Evolutionary conservation across 208 protist genomes (phyloP).

Genomic region (Leishmania tropica): DNA sequence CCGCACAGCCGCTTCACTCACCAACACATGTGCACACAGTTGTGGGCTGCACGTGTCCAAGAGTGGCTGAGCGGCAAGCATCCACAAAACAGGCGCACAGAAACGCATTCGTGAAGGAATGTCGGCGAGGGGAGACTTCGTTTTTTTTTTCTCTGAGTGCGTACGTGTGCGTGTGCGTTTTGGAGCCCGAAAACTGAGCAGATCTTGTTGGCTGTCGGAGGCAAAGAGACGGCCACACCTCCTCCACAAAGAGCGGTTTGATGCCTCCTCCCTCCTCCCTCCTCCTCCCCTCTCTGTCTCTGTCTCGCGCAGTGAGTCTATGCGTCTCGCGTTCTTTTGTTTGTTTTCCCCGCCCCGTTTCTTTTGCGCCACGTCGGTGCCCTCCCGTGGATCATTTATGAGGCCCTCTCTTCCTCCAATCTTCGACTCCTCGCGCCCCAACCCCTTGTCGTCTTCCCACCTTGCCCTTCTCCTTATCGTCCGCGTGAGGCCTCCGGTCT

Average conservation of each 20-base stretch:
- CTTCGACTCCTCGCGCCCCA: too few species aligned
- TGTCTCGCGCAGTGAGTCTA: background rate
- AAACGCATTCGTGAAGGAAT: background rate
- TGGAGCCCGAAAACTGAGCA: too few species aligned
- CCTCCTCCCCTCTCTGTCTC: conserved; percentile 32
- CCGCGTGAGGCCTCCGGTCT: too few species aligned
- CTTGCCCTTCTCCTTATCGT: too few species aligned
- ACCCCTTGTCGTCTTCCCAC: too few species aligned
- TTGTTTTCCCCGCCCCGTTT: conserved; percentile 10
- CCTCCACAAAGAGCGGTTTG: background rate
- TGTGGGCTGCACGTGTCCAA: background rate
- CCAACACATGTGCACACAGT: background rate
- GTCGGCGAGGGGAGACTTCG: background rate
- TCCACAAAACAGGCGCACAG: background rate
- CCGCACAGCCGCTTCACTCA: background rate
- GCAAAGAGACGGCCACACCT: background rate
- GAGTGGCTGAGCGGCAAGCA: background rate
- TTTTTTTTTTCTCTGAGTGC: conserved; percentile 16
- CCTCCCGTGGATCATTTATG: too few species aligned
- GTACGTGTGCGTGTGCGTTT: conserved; percentile 24
- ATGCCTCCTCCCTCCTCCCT: too few species aligned
- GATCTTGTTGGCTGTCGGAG: background rate
- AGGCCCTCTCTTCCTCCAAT: too few species aligned
- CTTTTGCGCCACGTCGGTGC: too few species aligned
- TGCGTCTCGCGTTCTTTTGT: too few species aligned